Evolutionary conservation across 106 monocot species (phyloP), one percentile per base, ranked within the genome.

Genomic region (Platanthera zijinensis): DNA sequence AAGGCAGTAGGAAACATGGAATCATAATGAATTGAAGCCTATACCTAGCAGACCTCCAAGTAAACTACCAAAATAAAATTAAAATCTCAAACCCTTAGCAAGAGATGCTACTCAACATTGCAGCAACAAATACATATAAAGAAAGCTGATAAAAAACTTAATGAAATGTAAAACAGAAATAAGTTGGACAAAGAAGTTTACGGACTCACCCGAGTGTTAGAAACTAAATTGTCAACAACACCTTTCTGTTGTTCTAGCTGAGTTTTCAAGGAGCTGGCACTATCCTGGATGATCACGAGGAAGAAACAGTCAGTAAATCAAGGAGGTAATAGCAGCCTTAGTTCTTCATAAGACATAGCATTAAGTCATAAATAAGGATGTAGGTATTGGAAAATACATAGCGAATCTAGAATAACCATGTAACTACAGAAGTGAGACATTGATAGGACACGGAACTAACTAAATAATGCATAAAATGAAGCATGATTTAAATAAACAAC

Each of bases 211-310:
- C 86, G 82, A 69, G 93, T 91, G 75, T 96, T 96, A 57, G 90
- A 90, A 30, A 96, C 90, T 59, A 96, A 90, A 84, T 89, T 96
- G 52, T 93, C 96, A 61, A 91, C 96, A 47, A 96, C 93, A 74
- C 83, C 14, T 78, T 93, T 96, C 74, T 96, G 96, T 80, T 96
- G 96, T 71, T 96, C 96, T 73, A 96, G 91, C 80, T 96, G 96
- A 70, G 86, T 53, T 86, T 84, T 96, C 56, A 96, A 82, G 46
- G 84, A 84, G 79, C 81, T 93, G 74, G 96, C 96, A 86, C 89
- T 91, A 80, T 96, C 96, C 96, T 96, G 80, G 73, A 83, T 75
- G 51, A 52, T 50, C 47, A 50, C 10, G 19, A 75, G 17, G 8
- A 81, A 68, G 48, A 48, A 48, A 70, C 48, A 70, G 7, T 70